These are phyloP conservation scores for Kentomonas sorsogonicus DNA, from an alignment of 208 protist species.

Conservation along the genomic window DNA sequence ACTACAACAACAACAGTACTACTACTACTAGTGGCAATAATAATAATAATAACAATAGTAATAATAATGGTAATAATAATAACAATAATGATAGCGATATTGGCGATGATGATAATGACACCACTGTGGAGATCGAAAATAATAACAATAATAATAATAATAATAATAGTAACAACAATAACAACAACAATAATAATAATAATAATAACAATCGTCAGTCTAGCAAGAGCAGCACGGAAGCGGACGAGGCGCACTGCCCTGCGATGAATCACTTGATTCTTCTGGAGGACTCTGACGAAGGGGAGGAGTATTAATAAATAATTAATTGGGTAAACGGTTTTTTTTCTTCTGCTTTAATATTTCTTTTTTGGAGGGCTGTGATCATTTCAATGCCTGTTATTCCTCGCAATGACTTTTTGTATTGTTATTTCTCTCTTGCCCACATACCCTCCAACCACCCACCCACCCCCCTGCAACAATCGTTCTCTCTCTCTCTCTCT, in stretches of 20 bases:
- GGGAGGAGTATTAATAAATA: too few species aligned
- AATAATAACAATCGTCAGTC: too few species aligned
- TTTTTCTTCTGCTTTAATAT: conserved; percentile 8
- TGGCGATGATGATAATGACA: background rate
- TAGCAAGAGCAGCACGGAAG: too few species aligned
- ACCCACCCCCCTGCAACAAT: too few species aligned
- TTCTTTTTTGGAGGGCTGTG: too few species aligned
- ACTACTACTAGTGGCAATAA: conserved; percentile 1
- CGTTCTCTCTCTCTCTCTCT: conserved; percentile 19
- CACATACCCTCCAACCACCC: conserved; percentile 12
- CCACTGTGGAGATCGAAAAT: background rate
- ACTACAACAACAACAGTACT: background rate
- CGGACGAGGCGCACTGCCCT: too few species aligned
- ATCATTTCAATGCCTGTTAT: too few species aligned
- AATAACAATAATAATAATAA: conserved; percentile 10
- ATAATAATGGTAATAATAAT: conserved; percentile 2
- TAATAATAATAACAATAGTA: background rate
- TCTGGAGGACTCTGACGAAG: too few species aligned
- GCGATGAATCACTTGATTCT: too few species aligned
- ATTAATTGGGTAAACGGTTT: conserved; percentile 13
- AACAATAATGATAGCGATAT: background rate
- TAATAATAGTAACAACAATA: background rate
- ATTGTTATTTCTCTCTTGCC: conserved; percentile 16
- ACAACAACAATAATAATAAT: too few species aligned
- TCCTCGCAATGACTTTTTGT: too few species aligned